Percentiles rank a stretch among this genome's conserved stretches.
Conservation (phyloP, 257 asterid genomes). For the Ocimum tenuiflorum region DNA sequence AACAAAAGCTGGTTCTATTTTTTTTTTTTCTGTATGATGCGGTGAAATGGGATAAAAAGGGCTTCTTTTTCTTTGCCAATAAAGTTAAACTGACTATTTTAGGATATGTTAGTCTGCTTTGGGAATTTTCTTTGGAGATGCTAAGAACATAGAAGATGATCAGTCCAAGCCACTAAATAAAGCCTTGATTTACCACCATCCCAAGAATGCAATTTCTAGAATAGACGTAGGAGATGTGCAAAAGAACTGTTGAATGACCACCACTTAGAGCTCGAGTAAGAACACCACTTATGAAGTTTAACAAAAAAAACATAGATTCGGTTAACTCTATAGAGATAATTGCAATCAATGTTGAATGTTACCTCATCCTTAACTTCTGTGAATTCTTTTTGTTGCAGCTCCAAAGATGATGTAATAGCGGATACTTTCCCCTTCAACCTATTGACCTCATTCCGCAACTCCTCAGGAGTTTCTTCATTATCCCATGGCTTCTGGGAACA, state of each 20-base stretch:
- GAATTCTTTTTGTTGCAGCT: constrained; percentile 49
- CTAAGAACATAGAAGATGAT: neutral
- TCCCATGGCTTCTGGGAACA: constrained; percentile 45
- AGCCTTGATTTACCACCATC: neutral
- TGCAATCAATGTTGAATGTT: neutral
- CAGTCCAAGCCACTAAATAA: neutral
- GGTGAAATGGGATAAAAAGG: neutral
- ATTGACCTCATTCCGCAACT: constrained; percentile 52
- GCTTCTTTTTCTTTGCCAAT: neutral
- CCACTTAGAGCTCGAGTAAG: neutral
- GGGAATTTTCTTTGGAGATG: neutral
- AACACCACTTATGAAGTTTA: neutral
- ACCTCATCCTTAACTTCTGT: constrained; percentile 58
- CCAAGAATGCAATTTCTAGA: neutral
- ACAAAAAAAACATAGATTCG: neutral
- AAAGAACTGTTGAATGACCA: neutral
- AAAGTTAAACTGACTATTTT: neutral
- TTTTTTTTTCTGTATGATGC: neutral
- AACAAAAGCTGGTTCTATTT: neutral
- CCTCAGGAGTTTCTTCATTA: constrained; percentile 37
- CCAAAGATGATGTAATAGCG: constrained; percentile 59
- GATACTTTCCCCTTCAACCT: constrained; percentile 72
- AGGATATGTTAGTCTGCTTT: neutral
- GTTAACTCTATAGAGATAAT: neutral
- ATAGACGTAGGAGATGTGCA: neutral